Evolutionary conservation across 2,329 filamentous ascomycete genomes (phyloP).

Genomic region (Mollisiaceae sp.): DNA sequence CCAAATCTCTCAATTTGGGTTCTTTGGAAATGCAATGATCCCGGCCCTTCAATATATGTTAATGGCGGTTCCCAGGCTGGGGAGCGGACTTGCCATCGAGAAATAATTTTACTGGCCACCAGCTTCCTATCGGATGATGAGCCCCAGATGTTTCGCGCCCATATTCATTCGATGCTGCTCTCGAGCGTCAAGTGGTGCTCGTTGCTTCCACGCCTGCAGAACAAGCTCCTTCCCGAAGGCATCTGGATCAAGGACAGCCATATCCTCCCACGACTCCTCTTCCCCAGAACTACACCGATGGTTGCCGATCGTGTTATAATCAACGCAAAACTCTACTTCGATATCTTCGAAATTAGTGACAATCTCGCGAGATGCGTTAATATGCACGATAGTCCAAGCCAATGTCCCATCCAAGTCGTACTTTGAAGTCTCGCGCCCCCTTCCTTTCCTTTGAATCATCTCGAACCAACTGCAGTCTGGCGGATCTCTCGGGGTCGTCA

Average conservation of each 20-base stretch:
- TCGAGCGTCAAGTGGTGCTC: background rate
- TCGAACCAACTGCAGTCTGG: too few relatives aligned
- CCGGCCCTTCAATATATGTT: too few relatives aligned
- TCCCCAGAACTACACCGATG: background rate
- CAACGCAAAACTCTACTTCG: background rate
- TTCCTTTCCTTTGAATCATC: too few relatives aligned
- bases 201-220: background rate
- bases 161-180: too few relatives aligned
- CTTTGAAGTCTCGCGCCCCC: background rate
- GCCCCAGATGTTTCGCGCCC: background rate
- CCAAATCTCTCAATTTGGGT: too few relatives aligned
- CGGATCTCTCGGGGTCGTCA: too few relatives aligned
- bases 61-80: too few relatives aligned
- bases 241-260: background rate
- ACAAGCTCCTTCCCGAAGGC: background rate
- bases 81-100: too few relatives aligned
- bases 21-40: too few relatives aligned
- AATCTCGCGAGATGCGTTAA: background rate
- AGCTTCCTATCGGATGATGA: background rate
- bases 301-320: background rate
- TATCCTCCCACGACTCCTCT: background rate
- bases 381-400: background rate
- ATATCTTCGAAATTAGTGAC: background rate
- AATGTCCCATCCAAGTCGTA: slow-evolving; percentile 6
- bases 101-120: too few relatives aligned